Evolutionary conservation across 2,329 filamentous ascomycete species (phyloP).

Genomic region (Sporothrix brasiliensis): DNA sequence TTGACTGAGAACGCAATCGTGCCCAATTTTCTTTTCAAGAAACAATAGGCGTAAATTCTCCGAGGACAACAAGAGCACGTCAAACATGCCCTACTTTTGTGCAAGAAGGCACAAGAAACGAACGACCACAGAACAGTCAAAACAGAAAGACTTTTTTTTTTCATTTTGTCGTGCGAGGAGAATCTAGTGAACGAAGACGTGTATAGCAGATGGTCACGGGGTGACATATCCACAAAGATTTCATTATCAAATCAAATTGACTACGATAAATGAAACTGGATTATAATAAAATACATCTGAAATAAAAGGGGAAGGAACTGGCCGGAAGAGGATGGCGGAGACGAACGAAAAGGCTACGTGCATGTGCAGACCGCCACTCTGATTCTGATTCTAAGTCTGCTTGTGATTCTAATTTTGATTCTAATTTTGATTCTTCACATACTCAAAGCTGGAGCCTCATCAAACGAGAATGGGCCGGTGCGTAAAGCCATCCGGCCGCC

Average conservation of each 20-base stretch:
- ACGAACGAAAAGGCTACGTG: conserved; percentile 21
- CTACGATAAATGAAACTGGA: neutral
- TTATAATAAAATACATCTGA: neutral
- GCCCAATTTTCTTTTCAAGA: neutral
- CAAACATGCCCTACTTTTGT: neutral
- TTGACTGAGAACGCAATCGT: neutral
- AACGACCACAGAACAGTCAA: neutral
- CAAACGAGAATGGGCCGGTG: neutral
- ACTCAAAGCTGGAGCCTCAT: neutral
- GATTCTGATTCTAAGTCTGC: no score
- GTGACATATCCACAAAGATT: no score
- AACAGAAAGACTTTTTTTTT: neutral
- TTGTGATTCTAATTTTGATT: no score
- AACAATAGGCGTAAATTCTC: conserved; percentile 10
- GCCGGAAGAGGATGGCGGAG: neutral
- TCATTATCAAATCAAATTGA: no score
- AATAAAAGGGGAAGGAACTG: neutral
- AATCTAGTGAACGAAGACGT: neutral
- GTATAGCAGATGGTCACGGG: no score
- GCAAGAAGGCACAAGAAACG: neutral
- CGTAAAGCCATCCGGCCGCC: neutral
- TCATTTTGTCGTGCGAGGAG: neutral
- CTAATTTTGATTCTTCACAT: neutral
- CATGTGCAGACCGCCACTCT: neutral
- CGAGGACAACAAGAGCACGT: neutral